Evolutionary conservation across 805 yeast genomes (phyloP).

Genomic region (Nakazawaea ambrosiae): DNA sequence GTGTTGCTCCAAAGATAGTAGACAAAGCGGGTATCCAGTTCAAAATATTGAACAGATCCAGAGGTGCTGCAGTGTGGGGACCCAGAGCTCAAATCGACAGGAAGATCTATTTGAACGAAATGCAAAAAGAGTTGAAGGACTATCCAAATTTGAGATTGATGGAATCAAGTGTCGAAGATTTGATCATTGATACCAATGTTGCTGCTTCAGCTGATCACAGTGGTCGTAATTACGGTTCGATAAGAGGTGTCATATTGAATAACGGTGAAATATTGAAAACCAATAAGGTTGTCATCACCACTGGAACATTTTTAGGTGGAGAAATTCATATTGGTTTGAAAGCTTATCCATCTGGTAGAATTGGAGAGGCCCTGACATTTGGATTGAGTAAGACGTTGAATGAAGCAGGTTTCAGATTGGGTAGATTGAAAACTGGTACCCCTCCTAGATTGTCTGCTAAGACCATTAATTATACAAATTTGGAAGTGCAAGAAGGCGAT

Average conservation of each 20-base stretch:
- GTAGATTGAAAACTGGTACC: constrained; percentile 93
- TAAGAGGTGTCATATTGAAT: constrained; percentile 68
- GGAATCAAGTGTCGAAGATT: constrained; percentile 79
- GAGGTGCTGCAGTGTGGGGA: constrained; percentile 98
- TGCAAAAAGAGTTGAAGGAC: constrained; percentile 59
- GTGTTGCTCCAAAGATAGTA: constrained; percentile 79
- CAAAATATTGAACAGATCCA: constrained; percentile 74
- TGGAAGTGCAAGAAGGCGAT: constrained; percentile 75
- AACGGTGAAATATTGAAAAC: constrained; percentile 58
- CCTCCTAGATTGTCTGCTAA: constrained; percentile 81
- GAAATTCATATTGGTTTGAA: constrained; percentile 89
- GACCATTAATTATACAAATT: constrained; percentile 59
- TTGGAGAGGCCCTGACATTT: constrained; percentile 87
- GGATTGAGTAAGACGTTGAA: constrained; percentile 77
- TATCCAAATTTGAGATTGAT: constrained; percentile 53
- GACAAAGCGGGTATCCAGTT: constrained; percentile 92
- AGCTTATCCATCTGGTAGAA: constrained; percentile 83
- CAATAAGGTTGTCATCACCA: constrained; percentile 74
- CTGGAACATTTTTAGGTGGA: constrained; percentile 93
- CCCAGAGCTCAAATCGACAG: constrained; percentile 97
- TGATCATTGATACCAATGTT: constrained; percentile 47
- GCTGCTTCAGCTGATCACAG: constrained; percentile 19
- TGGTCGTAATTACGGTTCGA: constrained; percentile 36
- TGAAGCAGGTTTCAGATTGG: constrained; percentile 74
- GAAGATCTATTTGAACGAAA: constrained; percentile 63